Evolutionary conservation across 75 land plant genomes (phyloP).

Genomic region (Cryptomeria japonica): DNA sequence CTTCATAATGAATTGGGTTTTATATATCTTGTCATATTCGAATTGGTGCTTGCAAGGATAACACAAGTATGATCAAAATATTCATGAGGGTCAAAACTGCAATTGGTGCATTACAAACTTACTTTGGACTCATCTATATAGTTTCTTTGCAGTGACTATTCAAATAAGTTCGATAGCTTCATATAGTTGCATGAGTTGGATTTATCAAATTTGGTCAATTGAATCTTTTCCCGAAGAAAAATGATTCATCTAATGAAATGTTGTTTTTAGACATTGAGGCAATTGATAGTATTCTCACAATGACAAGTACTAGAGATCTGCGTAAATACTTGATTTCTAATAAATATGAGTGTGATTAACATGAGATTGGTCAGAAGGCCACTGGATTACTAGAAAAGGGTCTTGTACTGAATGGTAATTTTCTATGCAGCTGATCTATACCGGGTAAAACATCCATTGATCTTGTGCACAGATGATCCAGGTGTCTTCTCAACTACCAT

Average conservation of each 20-base stretch:
- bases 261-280: neutral
- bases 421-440: slow-evolving; percentile 64
- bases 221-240: neutral
- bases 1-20: neutral
- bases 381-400: neutral
- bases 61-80: neutral
- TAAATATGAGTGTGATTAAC: neutral
- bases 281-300: neutral
- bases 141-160: neutral
- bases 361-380: neutral
- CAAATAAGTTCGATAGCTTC: neutral
- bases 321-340: neutral
- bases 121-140: neutral
- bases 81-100: neutral
- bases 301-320: neutral
- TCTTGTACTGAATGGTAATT: neutral
- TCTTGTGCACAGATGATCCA: slow-evolving; percentile 90
- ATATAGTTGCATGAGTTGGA: neutral
- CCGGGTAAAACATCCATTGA: slow-evolving; percentile 73
- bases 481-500: slow-evolving; percentile 83
- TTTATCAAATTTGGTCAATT: neutral
- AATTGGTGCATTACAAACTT: neutral
- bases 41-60: neutral
- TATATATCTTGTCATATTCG: neutral
- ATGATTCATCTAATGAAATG: neutral